Evolutionary conservation across 2,329 filamentous ascomycete species (phyloP).

Genomic region (Zymoseptoria ardabiliae): DNA sequence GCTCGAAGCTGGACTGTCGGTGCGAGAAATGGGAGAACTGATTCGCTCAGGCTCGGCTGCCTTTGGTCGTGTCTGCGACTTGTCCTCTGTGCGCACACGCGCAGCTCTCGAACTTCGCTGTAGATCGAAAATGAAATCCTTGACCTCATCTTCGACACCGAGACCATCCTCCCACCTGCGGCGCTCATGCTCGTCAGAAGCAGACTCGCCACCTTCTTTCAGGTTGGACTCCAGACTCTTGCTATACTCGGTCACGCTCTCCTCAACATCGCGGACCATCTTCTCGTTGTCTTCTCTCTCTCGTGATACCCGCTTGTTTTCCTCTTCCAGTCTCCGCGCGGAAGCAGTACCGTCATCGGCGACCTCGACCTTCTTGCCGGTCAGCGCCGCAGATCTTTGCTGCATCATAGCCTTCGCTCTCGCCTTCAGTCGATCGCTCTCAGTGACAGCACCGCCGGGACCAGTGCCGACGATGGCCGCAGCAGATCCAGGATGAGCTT

Average conservation of each 20-base stretch:
- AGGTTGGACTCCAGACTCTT: conserved; percentile 78
- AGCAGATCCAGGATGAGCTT: conserved; percentile 76
- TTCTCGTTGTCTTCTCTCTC: conserved; percentile 92
- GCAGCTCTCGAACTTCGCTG: conserved; percentile 77
- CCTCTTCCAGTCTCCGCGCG: conserved; percentile 79
- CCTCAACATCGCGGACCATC: conserved; percentile 95
- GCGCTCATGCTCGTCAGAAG: conserved; percentile 78
- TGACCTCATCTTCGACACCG: conserved; percentile 92
- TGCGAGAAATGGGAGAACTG: conserved; percentile 21
- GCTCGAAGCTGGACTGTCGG: conserved; percentile 25
- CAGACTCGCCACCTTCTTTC: conserved; percentile 69
- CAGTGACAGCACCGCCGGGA: conserved; percentile 81
- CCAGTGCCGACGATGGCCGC: conserved; percentile 83
- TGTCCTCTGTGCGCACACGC: conserved; percentile 57
- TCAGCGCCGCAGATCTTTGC: conserved; percentile 84
- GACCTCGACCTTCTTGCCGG: conserved; percentile 64
- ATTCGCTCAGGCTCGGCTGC: conserved; percentile 22
- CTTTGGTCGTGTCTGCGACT: conserved; percentile 10
- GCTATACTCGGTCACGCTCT: conserved; percentile 85
- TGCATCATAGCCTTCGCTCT: conserved; percentile 98
- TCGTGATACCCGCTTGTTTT: conserved; percentile 69
- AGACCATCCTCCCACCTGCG: conserved; percentile 93
- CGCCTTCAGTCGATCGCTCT: conserved; percentile 89
- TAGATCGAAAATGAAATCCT: conserved; percentile 95
- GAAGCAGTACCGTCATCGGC: conserved; percentile 68